Evolutionary conservation across 306 rosid species (phyloP), one percentile per base, ranked within the genome.

Genomic region (Prunus dulcis): DNA sequence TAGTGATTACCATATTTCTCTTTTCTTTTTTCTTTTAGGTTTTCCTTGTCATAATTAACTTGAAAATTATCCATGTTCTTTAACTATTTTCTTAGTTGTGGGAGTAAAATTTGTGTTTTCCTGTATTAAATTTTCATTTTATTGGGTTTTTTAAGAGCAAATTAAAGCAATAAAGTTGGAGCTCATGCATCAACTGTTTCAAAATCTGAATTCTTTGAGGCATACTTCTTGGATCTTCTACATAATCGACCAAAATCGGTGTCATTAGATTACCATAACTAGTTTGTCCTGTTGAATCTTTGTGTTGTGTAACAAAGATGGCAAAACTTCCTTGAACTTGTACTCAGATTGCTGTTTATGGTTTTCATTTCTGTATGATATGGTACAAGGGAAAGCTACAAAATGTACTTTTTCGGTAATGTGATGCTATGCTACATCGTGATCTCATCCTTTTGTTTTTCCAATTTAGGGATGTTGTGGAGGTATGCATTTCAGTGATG

Each of bases 391-490:
- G 13, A 32, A 64, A 34, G 69, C 69, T 18, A 30, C 19, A 38
- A n/a, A 55, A 55, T 11, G 9, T 20, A 0, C 12, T 23, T 41
- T 67, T 14, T 23, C 14, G 18, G n/a, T 23, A 50, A 70, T 52
- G 8, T 27, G 23, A 62, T 71, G 41, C 2, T 46, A 25, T 65
- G 69, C 46, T 8, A 41, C 47, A 20, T 58, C 69, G n/a, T 82
- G 49, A 82, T 57, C 17, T 79, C 9, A 65, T 61, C 18, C 64
- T 25, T 69, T 17, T 80, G 67, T 55, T 23, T 43, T 20, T 18
- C 45, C 30, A 73, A 84, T 80, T 77, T 84, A 95, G 99, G 99
- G 99, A 12, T 95, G 99, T 72, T 92, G 97, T 67, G 99, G 99
- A 15, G 99, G 99, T 17, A 67, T 91, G 34, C 99, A 95, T 86